phyloP scores from a whole-genome alignment of 129 eudicot species.

The Ambrosia artemisiifolia region DNA sequence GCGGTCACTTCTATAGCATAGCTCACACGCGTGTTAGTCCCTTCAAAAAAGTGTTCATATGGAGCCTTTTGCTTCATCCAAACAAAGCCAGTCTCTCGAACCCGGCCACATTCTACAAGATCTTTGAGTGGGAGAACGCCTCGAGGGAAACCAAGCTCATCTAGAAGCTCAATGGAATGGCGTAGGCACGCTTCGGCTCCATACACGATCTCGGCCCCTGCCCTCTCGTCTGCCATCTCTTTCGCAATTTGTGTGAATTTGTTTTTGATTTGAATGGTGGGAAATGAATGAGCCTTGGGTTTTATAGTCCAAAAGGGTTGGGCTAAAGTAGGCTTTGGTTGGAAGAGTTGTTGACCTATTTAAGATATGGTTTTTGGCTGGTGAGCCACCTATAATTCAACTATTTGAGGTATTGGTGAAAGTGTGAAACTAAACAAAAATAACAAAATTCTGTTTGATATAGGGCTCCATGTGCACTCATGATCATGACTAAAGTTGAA shows the following conservation, averaged over 20 bases:
- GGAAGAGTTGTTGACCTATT: constrained; percentile 51
- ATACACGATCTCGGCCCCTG: constrained; percentile 63
- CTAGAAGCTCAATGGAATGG: constrained; percentile 52
- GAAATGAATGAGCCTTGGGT: constrained; percentile 2
- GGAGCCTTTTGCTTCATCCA: constrained; percentile 92
- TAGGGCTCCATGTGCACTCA: no score
- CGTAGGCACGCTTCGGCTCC: constrained; percentile 59
- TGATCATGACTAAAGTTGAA: no score
- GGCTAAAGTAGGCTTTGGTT: constrained; percentile 29
- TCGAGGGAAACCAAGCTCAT: constrained; percentile 75
- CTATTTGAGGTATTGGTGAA: no score
- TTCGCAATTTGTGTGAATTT: neutral
- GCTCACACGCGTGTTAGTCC: constrained; percentile 53
- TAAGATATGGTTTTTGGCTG: constrained; percentile 12
- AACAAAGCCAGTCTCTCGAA: constrained; percentile 55
- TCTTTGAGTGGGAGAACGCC: constrained; percentile 80
- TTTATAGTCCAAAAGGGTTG: constrained; percentile 40
- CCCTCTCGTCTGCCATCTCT: constrained; percentile 35
- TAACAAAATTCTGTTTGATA: no score
- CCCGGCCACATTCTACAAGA: constrained; percentile 79
- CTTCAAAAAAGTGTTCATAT: constrained; percentile 71
- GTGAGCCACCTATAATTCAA: constrained; percentile 29
- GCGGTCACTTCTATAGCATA: constrained; percentile 75
- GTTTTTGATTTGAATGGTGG: constrained; percentile 4
- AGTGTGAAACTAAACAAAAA: no score